A percentile compares a stretch with the other conserved stretches of the same genome.
Evolutionary conservation across 2,329 filamentous ascomycete genomes (phyloP).

Genomic region (Xylariales sp.): DNA sequence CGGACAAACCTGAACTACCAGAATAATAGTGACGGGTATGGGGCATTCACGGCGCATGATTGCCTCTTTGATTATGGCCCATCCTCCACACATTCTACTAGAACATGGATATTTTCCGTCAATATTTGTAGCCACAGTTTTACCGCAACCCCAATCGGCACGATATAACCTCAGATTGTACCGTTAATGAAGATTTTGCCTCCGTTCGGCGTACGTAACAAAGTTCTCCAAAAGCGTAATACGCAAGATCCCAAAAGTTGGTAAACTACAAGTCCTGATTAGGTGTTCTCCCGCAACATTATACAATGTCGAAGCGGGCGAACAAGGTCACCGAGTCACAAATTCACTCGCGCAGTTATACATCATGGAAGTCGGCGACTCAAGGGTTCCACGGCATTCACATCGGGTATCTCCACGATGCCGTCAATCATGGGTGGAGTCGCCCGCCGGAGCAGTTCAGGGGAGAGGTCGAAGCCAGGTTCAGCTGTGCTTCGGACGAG

Average conservation of each 20-base stretch:
- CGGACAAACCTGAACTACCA: no score
- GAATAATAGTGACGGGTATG: no score
- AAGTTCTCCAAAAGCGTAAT: constrained; percentile 13
- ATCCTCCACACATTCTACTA: constrained; percentile 16
- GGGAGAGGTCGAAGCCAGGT: constrained; percentile 9
- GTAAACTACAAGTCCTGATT: constrained; percentile 19
- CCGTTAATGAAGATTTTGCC: constrained; percentile 8
- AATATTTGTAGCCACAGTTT: constrained; percentile 24
- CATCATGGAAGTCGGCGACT: constrained; percentile 17
- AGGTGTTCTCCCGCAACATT: constrained; percentile 22
- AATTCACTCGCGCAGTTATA: constrained; percentile 16
- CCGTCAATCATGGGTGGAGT: constrained; percentile 21
- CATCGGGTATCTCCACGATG: constrained; percentile 19
- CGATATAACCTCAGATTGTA: constrained; percentile 11
- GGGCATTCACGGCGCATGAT: no score
- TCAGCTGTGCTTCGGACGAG: constrained; percentile 11
- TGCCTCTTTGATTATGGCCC: no score
- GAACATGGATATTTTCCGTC: constrained; percentile 29
- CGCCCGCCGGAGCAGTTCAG: constrained; percentile 21
- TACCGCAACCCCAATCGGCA: constrained; percentile 19
- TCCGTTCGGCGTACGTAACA: constrained; percentile 5
- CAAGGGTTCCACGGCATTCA: constrained; percentile 22
- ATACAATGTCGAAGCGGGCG: constrained; percentile 21
- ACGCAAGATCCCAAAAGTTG: constrained; percentile 18
- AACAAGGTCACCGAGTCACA: constrained; percentile 24